A percentile compares a stretch with the other conserved stretches of the same genome.
These are phyloP conservation scores for Talaromyces sp. DNA, from an alignment of 2,329 filamentous ascomycete genomes.

Conservation along the genomic window DNA sequence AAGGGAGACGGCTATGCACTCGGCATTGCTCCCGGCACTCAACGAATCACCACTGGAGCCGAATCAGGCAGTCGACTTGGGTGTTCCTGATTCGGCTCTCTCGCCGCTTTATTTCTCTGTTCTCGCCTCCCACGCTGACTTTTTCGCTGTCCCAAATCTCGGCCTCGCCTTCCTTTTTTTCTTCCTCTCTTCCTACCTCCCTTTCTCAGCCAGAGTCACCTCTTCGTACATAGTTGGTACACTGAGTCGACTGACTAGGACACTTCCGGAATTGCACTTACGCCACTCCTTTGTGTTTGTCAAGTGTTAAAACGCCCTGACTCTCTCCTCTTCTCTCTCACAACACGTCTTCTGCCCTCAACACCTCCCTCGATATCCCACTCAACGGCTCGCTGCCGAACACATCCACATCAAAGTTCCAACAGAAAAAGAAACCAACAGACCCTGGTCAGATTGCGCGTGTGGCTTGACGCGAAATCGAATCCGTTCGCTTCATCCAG, in stretches of 20 bases:
- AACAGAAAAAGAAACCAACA: conserved; percentile 2
- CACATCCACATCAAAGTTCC: background rate
- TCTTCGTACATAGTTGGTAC: background rate
- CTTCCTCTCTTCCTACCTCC: background rate
- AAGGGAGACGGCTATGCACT: background rate
- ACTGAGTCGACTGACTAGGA: background rate
- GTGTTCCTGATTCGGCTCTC: conserved; percentile 7
- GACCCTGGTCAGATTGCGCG: conserved; percentile 17
- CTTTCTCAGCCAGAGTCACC: background rate
- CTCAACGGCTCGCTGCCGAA: background rate
- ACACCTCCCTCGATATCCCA: conserved; percentile 8
- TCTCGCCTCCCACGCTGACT: conserved; percentile 2
- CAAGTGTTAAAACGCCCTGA: background rate
- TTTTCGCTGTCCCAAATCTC: background rate
- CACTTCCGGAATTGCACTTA: background rate
- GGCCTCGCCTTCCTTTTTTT: background rate
- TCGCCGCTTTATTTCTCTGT: background rate
- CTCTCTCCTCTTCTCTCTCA: background rate
- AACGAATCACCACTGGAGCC: conserved; percentile 1
- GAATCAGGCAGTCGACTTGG: background rate
- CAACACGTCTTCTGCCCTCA: conserved; percentile 15
- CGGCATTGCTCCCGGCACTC: background rate
- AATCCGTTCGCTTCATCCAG: conserved; percentile 21
- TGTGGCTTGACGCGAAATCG: conserved; percentile 33
- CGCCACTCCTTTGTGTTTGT: background rate